Evolutionary conservation across 2,329 filamentous ascomycete species (phyloP), one percentile per base, ranked within the genome.

Genomic region (Byssochlamys sp.): DNA sequence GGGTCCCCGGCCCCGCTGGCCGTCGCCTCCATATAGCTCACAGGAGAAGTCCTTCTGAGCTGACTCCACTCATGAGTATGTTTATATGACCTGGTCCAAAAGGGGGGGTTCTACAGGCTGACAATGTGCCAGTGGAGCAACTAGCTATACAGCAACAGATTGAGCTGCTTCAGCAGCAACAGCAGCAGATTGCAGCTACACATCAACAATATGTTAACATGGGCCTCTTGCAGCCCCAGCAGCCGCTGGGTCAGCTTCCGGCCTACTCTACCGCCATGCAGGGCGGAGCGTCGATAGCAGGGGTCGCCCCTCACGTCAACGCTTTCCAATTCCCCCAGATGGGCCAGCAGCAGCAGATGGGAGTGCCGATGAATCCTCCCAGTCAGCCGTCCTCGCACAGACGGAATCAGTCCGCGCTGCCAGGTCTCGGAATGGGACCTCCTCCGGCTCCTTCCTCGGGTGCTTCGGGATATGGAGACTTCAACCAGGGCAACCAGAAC

Each of bases 131-230:
- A 95, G 91, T 96, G 89, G 92, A 96, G 80, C 91, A 96, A 83
- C 84, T 96, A 72, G 90, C 90, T 71, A 91, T 97, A 73, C 91
- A 96, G 78, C 92, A 96, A 80, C 92, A 97, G 78, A 96, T 97
- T 71, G 92, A 97, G 77, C 83, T 95, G 71, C 82, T 97, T 70
- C 92, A 97, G 79, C 91, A 96, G 74, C 94, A 97, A 75, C 94
- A 97, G 74, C 91, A 97, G 75, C 91, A 96, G 73, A 95, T 97
- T 71, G 90, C 95, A 77, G 90, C 90, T 67, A 94, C 90, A 63
- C 91, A 96, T 71, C 91, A 96, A 77, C 92, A 97, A 77, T 96
- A 96, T 80, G 88, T 96, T 69, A 96, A 94, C 75, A 91, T 96
- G 89, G 90, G 90, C 73, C 91, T 97, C 83, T 86, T 97, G 68